Percentiles rank a stretch among this genome's conserved stretches.
Conservation (phyloP, 2,329 filamentous ascomycete species). For the Botrytis deweyae region DNA sequence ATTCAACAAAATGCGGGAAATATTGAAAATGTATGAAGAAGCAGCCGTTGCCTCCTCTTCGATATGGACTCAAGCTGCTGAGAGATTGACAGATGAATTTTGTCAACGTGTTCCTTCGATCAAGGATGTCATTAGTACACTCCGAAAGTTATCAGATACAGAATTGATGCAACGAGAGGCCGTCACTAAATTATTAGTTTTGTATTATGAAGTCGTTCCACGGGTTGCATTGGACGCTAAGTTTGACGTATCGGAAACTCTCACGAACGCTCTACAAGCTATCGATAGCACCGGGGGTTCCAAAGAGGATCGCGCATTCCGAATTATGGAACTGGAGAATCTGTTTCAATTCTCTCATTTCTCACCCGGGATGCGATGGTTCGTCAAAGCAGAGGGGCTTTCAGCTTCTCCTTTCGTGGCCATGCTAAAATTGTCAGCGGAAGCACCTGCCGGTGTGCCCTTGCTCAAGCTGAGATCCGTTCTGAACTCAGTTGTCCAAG, state of each 20-base stretch:
- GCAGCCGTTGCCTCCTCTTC: slow-evolving; percentile 40
- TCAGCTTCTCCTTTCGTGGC: slow-evolving; percentile 68
- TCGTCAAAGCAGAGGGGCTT: slow-evolving; percentile 68
- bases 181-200: slow-evolving; percentile 70
- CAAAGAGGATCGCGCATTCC: slow-evolving; percentile 54
- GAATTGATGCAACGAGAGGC: slow-evolving; percentile 76
- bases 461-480: slow-evolving; percentile 54
- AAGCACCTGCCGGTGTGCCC: slow-evolving; percentile 49
- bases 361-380: slow-evolving; percentile 88
- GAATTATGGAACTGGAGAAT: slow-evolving; percentile 75
- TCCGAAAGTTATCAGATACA: slow-evolving; percentile 65
- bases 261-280: slow-evolving; percentile 66
- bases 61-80: slow-evolving; percentile 69
- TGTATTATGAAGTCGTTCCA: slow-evolving; percentile 85
- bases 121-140: slow-evolving; percentile 74
- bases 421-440: slow-evolving; percentile 59
- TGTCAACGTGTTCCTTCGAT: slow-evolving; percentile 75
- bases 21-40: slow-evolving; percentile 44
- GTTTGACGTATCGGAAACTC: slow-evolving; percentile 79
- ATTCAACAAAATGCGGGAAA: slow-evolving; percentile 69
- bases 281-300: slow-evolving; percentile 50
- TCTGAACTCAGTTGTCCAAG: slow-evolving; percentile 59
- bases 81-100: slow-evolving; percentile 71
- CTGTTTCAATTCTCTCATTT: slow-evolving; percentile 76
- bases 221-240: slow-evolving; percentile 77